A percentile compares a stretch with the other conserved stretches of the same genome.
Conservation (phyloP, 2,329 filamentous ascomycete species). For the Exophiala dermatitidis region DNA sequence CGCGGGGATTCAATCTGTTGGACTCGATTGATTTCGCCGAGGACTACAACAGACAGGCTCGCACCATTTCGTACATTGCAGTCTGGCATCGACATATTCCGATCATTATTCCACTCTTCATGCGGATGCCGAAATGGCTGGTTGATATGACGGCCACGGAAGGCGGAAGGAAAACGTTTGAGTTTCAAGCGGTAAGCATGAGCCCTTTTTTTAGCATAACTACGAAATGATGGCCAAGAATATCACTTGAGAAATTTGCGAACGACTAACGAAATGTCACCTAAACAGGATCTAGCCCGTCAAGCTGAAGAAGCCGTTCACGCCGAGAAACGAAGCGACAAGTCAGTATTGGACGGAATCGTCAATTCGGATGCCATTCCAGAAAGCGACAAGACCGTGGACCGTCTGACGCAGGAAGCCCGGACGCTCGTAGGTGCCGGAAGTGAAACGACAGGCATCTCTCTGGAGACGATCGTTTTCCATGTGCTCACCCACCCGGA, state of each 20-base stretch:
- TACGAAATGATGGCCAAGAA: too few relatives aligned
- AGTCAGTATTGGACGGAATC: conserved; percentile 25
- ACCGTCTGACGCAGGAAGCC: conserved; percentile 28
- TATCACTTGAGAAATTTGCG: too few relatives aligned
- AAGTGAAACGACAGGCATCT: conserved; percentile 22
- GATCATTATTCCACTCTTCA: conserved; percentile 22
- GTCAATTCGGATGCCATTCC: conserved; percentile 28
- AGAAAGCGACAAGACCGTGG: conserved; percentile 30
- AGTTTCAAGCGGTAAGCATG: conserved; percentile 21
- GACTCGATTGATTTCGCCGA: conserved; percentile 23
- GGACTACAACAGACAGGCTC: conserved; percentile 21
- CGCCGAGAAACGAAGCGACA: conserved; percentile 23
- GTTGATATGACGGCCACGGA: conserved; percentile 19
- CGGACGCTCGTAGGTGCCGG: conserved; percentile 23
- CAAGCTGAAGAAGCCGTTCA: conserved; percentile 13
- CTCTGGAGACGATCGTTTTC: conserved; percentile 20
- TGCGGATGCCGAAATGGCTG: conserved; percentile 22
- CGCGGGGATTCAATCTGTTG: conserved; percentile 21
- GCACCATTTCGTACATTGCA: conserved; percentile 21
- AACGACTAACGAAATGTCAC: background rate
- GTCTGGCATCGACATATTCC: conserved; percentile 24
- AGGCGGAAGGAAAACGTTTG: conserved; percentile 19
- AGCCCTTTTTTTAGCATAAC: too few relatives aligned
- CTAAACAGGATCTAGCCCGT: conserved; percentile 14
- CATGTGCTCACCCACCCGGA: conserved; percentile 22